Evolutionary conservation across 352 stramenopile genomes (phyloP).

Genomic region (Phytophthora palmivora): DNA sequence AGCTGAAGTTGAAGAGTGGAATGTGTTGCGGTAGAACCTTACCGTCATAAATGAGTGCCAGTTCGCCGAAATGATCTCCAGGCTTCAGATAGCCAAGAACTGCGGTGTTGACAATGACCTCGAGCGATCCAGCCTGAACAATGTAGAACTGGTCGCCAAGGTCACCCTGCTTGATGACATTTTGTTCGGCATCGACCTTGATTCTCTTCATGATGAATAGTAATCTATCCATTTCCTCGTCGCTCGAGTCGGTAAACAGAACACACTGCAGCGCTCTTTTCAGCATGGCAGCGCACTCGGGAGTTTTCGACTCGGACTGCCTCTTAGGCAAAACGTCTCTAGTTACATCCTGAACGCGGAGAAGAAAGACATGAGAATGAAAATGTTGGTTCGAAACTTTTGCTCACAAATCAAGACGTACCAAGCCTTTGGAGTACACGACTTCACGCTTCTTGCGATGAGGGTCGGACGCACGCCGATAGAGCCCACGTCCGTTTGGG

Average conservation of each 20-base stretch:
- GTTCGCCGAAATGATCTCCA: constrained; percentile 89
- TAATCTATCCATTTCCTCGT: constrained; percentile 75
- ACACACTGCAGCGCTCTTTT: constrained; percentile 68
- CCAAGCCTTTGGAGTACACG: constrained; percentile 75
- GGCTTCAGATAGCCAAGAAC: constrained; percentile 62
- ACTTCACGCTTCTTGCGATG: constrained; percentile 78
- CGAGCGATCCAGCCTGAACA: constrained; percentile 63
- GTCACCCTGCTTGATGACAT: constrained; percentile 94
- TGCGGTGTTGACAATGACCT: constrained; percentile 73
- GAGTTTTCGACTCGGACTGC: constrained; percentile 69
- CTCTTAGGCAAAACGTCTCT: constrained; percentile 49
- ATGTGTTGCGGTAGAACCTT: constrained; percentile 1
- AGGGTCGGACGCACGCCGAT: constrained; percentile 57
- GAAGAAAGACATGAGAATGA: not conserved
- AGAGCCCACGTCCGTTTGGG: constrained; percentile 44
- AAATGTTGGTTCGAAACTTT: not conserved
- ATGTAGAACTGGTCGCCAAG: constrained; percentile 94
- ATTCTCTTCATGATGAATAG: constrained; percentile 86
- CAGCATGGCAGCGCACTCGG: constrained; percentile 52
- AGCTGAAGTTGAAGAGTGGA: not conserved
- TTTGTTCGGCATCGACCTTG: constrained; percentile 65
- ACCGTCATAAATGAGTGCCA: constrained; percentile 91
- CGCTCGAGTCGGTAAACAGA: constrained; percentile 67
- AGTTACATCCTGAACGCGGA: constrained; percentile 42
- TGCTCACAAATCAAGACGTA: constrained; percentile 24